phyloP scores from a whole-genome alignment of 345 rosid species.

The Raphanus sativus region DNA sequence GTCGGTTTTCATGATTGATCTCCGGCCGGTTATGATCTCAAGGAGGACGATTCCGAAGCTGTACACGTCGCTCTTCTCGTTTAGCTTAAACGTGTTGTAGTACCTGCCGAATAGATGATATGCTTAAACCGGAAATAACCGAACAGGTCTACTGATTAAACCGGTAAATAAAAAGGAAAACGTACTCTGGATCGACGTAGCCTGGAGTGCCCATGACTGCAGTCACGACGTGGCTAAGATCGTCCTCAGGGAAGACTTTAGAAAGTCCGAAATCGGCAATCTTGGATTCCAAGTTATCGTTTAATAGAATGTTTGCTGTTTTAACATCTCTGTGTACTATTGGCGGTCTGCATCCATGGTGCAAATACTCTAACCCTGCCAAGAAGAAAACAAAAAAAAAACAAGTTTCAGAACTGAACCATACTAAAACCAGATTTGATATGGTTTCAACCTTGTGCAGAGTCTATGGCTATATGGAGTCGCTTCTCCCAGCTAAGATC shows the following conservation, averaged over 20 bases:
- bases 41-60: conserved; percentile 55
- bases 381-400: background rate
- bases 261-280: conserved; percentile 54
- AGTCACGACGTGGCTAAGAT: conserved; percentile 37
- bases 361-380: conserved; percentile 41
- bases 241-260: conserved; percentile 40
- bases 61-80: conserved; percentile 59
- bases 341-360: conserved; percentile 43
- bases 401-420: background rate
- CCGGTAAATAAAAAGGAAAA: background rate
- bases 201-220: conserved; percentile 47
- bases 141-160: background rate
- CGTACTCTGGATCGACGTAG: conserved; percentile 42
- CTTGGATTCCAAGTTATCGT: conserved; percentile 50
- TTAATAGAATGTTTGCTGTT: conserved; percentile 39
- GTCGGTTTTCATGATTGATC: conserved; percentile 40
- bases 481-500: conserved; percentile 55
- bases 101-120: conserved; percentile 21
- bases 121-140: background rate
- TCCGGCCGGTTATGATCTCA: conserved; percentile 52
- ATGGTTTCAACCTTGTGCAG: conserved; percentile 56
- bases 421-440: background rate
- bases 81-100: conserved; percentile 42
- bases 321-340: conserved; percentile 44
- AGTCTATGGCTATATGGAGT: conserved; percentile 54